Base-by-base conservation (phyloP, 345 rosid species). In the Laguncularia racemosa region DNA sequence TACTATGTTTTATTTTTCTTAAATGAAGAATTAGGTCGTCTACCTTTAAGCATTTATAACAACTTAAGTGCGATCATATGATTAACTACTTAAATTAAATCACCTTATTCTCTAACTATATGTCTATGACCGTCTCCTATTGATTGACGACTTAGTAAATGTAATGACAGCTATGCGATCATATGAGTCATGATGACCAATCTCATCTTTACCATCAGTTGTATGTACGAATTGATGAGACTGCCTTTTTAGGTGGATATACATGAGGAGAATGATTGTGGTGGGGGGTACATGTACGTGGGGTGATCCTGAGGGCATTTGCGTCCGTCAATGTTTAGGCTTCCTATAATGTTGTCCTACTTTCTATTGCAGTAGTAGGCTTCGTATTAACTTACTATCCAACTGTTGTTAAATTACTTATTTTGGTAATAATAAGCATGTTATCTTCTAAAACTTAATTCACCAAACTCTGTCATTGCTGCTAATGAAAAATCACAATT, bases 221-320 rank as follows among this genome's bases (percentile, higher is more conserved):
- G 40, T 33, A 33, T 33, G 40, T 7, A 15, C 14, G 12, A 28
- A 63, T 16, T 52, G 81, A 65, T 84, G 71, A 57, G 62, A 67
- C 16, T 67, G 56, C 78, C 80, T 82, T 67, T 54, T 44, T 46
- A 55, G 20, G 14, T 19, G 13, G 3, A 18, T 2, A n/a, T n/a
- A 17, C 33, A 28, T 49, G 9, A 10, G 20, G 33, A 58, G 52
- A 77, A 75, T 81, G 73, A 81, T 75, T 77, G n/a, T n/a, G n/a
- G n/a, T n/a, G n/a, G n/a, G 78, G 67, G 47, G 55, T 17, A 21
- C 46, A 49, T 16, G 33, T 20, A 50, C 57, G 65, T 49, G 54
- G 67, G 70, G 46, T 52, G 72, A 79, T 80, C 78, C 80, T 82
- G 78, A 78, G 81, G 81, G 81, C 70, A 79, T 72, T 81, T 72